Conservation (phyloP, 2,329 filamentous ascomycete genomes). For the Trichoderma sp. region DNA sequence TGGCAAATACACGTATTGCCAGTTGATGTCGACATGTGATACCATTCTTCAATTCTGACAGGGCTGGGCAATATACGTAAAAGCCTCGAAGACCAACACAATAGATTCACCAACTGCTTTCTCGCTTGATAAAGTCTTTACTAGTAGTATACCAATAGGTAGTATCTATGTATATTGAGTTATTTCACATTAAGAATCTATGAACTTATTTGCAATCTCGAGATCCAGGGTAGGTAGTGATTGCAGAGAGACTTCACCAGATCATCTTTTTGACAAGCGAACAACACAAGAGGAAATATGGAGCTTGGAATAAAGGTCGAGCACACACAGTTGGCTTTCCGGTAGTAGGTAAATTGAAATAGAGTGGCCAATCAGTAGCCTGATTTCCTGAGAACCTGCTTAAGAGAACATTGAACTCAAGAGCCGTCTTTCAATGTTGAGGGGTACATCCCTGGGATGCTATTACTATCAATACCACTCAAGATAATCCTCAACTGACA, state of each 20-base stretch:
- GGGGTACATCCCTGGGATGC: not conserved
- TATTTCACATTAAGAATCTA: not conserved
- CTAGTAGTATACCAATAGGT: not conserved
- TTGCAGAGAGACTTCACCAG: not conserved
- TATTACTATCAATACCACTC: not conserved
- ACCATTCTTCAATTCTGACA: not conserved
- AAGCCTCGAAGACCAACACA: not conserved
- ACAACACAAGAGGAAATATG: not conserved
- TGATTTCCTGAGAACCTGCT: not conserved
- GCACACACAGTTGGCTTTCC: not conserved
- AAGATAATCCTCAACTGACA: not conserved
- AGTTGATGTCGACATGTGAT: not conserved
- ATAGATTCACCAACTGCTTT: not conserved
- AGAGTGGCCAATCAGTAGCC: not conserved
- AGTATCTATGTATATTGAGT: not conserved
- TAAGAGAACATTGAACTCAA: not conserved
- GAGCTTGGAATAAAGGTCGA: not conserved
- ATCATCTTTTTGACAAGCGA: not conserved
- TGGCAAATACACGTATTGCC: not conserved
- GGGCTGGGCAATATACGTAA: not conserved
- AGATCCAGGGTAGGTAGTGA: not conserved
- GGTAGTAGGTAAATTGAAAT: not conserved
- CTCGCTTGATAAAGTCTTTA: not conserved
- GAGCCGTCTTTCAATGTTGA: not conserved
- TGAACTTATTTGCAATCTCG: not conserved